These are phyloP conservation scores for Geotrichum fermentans DNA, from an alignment of 1,139 yeast genomes.

Conservation along the genomic window DNA sequence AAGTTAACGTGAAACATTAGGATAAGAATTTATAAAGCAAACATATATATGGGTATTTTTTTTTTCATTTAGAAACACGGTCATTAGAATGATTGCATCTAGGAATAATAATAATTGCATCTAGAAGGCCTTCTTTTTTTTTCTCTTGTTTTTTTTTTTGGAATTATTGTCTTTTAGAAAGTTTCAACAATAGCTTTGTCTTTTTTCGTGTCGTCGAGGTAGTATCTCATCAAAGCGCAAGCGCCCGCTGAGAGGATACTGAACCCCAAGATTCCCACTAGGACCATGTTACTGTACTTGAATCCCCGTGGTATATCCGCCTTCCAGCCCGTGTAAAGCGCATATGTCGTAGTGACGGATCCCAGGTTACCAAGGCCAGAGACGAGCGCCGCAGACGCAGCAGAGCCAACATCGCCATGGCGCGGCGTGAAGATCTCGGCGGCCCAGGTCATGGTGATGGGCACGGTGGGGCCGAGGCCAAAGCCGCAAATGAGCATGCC, in stretches of 20 bases:
- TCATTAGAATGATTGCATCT: no score
- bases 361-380: conserved; percentile 86
- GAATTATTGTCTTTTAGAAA: not conserved
- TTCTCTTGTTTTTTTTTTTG: no score
- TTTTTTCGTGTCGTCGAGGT: conserved; percentile 30
- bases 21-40: no score
- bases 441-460: conserved; percentile 82
- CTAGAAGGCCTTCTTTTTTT: no score
- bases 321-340: conserved; percentile 84
- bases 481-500: conserved; percentile 78
- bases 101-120: no score
- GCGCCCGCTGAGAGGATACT: conserved; percentile 52
- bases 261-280: conserved; percentile 69
- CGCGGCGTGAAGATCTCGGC: conserved; percentile 67
- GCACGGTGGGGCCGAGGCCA: conserved; percentile 88
- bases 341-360: conserved; percentile 79
- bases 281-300: conserved; percentile 75
- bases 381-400: conserved; percentile 76
- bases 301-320: conserved; percentile 59
- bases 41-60: no score
- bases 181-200: conserved; percentile 10
- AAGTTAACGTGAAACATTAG: no score
- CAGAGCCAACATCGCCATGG: conserved; percentile 81
- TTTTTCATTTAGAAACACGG: no score
- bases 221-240: conserved; percentile 29